phyloP scores from a whole-genome alignment of 805 yeast genomes.

The Kuraishia floccosa region DNA sequence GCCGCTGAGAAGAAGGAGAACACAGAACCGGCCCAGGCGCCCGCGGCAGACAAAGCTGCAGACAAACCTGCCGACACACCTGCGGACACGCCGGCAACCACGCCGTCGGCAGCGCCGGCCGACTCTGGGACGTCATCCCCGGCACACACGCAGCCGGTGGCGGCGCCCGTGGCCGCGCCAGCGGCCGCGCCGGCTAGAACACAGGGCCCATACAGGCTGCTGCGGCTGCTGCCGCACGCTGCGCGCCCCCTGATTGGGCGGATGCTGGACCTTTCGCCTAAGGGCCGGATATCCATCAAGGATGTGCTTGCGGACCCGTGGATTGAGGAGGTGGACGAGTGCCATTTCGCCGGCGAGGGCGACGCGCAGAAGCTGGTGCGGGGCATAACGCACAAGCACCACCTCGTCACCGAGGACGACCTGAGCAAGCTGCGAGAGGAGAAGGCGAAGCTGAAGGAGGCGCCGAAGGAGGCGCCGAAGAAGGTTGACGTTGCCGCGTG shows the following conservation, averaged over 20 bases:
- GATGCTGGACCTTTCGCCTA: conserved; percentile 57
- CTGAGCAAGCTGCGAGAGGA: conserved; percentile 27
- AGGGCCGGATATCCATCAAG: conserved; percentile 44
- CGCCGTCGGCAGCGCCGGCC: conserved; percentile 1
- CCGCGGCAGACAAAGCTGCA: no score
- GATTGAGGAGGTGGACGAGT: conserved; percentile 42
- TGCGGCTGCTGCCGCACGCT: conserved; percentile 59
- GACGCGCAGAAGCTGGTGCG: conserved; percentile 12
- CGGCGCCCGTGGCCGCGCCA: no score
- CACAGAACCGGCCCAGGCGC: no score
- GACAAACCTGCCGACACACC: not conserved
- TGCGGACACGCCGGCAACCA: not conserved
- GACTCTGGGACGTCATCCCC: conserved; percentile 1
- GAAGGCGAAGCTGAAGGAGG: conserved; percentile 14
- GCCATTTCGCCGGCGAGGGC: conserved; percentile 22
- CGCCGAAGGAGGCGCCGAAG: conserved; percentile 6
- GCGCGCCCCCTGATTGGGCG: conserved; percentile 48
- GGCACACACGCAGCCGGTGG: not conserved
- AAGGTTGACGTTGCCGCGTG: no score
- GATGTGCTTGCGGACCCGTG: conserved; percentile 49
- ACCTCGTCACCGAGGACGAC: conserved; percentile 58
- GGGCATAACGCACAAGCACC: conserved; percentile 44
- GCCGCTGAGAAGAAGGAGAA: no score
- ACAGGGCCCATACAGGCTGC: conserved; percentile 62
- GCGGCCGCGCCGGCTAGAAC: conserved; percentile 16